phyloP scores from a whole-genome alignment of 78 protist species.

The slime mould (Dictyostelium discoideum) region DNA sequence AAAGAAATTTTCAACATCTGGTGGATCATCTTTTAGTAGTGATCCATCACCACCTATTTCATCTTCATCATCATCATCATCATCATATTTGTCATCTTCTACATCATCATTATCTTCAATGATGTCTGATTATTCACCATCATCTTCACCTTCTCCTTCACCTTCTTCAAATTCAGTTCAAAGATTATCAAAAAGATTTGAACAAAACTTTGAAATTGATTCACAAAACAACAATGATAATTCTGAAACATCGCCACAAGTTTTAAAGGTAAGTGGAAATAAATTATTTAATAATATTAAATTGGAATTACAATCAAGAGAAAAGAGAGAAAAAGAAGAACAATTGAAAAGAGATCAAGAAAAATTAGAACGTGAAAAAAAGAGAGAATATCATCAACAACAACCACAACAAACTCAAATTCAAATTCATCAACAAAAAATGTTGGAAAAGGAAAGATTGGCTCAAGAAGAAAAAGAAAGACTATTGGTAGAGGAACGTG shows the following conservation, averaged over 20 bases:
- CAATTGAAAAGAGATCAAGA: not conserved
- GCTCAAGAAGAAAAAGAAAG: not conserved
- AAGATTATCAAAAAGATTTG: slow-evolving; percentile 69
- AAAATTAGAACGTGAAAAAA: slow-evolving; percentile 4
- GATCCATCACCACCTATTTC: not conserved
- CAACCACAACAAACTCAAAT: not conserved
- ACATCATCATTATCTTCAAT: not conserved
- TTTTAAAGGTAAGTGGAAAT: not conserved
- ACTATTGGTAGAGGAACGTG: not conserved
- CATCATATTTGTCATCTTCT: not conserved
- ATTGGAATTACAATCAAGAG: not conserved
- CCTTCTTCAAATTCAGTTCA: slow-evolving; percentile 19
- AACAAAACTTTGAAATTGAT: not conserved
- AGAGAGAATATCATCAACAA: not conserved
- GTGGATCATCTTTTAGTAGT: not conserved
- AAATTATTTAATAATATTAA: not conserved
- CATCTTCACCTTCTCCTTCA: not conserved
- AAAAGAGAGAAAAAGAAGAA: slow-evolving; percentile 26
- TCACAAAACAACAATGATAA: not conserved
- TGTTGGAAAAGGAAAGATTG: not conserved
- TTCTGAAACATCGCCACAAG: not conserved
- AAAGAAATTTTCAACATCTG: slow-evolving; percentile 23
- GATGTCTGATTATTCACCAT: not conserved
- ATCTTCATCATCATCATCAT: not conserved
- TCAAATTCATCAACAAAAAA: not conserved